Conservation (phyloP, 2,329 filamentous ascomycete genomes). For the Chaetomiaceae sp. region DNA sequence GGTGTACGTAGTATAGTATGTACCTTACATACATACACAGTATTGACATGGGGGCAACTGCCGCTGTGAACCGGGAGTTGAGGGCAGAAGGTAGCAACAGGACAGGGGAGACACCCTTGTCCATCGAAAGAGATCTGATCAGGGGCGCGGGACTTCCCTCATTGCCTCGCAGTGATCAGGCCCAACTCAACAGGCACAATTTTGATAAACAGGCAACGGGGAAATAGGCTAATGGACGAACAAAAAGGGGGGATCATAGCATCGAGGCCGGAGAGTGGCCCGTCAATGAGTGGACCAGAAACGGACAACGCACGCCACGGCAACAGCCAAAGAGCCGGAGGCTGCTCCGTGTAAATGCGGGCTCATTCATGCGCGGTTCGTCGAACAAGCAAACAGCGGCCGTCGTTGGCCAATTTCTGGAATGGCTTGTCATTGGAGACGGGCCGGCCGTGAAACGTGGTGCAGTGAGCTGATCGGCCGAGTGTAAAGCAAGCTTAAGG, state of each 20-base stretch:
- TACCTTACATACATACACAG: neutral
- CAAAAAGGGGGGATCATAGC: conserved; percentile 8
- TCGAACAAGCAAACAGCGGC: conserved; percentile 1
- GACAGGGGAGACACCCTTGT: neutral
- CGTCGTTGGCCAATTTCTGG: neutral
- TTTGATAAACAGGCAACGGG: conserved; percentile 4
- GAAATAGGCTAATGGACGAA: conserved; percentile 18
- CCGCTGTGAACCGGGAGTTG: conserved; percentile 4
- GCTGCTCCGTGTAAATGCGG: conserved; percentile 20
- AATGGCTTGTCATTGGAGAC: conserved; percentile 6
- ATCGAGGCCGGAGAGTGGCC: neutral
- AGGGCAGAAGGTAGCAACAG: neutral
- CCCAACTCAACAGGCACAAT: neutral
- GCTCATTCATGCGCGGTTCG: conserved; percentile 17
- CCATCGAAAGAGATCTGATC: too few species aligned
- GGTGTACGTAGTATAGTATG: too few species aligned
- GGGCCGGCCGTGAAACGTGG: conserved; percentile 12
- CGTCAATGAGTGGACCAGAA: conserved; percentile 1
- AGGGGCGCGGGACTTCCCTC: too few species aligned
- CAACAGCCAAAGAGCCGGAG: conserved; percentile 4
- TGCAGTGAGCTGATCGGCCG: conserved; percentile 4
- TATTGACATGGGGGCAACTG: neutral
- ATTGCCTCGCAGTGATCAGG: neutral
- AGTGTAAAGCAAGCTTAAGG: neutral
- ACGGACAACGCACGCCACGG: neutral